phyloP scores from a whole-genome alignment of 2,329 filamentous ascomycete species.

The Zymoseptoria brevis region DNA sequence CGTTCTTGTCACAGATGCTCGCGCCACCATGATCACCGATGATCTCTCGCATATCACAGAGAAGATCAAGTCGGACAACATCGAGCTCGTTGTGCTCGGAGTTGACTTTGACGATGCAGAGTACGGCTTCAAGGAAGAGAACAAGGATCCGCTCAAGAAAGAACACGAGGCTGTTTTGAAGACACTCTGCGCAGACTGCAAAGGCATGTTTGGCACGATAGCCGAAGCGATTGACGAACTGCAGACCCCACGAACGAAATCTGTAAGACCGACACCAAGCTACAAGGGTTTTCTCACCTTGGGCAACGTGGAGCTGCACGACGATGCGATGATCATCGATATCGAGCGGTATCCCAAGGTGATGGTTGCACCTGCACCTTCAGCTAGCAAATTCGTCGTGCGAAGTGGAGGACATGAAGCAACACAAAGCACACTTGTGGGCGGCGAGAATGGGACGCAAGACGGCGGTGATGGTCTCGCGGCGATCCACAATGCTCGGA shows the following conservation, averaged over 20 bases:
- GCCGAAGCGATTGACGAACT: constrained; percentile 77
- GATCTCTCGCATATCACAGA: constrained; percentile 60
- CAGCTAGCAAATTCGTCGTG: constrained; percentile 68
- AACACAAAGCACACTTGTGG: constrained; percentile 45
- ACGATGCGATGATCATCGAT: constrained; percentile 69
- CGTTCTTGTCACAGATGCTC: constrained; percentile 76
- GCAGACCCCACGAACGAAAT: constrained; percentile 67
- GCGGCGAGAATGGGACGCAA: constrained; percentile 25
- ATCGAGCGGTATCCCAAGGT: constrained; percentile 88
- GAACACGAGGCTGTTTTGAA: constrained; percentile 65
- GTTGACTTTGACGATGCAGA: constrained; percentile 90
- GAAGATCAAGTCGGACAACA: constrained; percentile 67
- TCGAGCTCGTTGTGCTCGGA: constrained; percentile 73
- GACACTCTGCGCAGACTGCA: constrained; percentile 58
- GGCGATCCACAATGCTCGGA: constrained; percentile 65
- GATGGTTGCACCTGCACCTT: constrained; percentile 63
- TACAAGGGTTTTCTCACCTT: constrained; percentile 76
- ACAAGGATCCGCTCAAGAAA: constrained; percentile 64
- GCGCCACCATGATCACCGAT: constrained; percentile 62
- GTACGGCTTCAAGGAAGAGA: constrained; percentile 85
- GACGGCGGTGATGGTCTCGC: constrained; percentile 46
- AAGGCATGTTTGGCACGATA: constrained; percentile 73
- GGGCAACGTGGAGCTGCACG: constrained; percentile 65
- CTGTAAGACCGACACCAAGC: constrained; percentile 63
- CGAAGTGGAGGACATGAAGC: constrained; percentile 43